These are phyloP conservation scores for Jatropha podagrica DNA, from an alignment of 441 rosid genomes.

Conservation along the genomic window DNA sequence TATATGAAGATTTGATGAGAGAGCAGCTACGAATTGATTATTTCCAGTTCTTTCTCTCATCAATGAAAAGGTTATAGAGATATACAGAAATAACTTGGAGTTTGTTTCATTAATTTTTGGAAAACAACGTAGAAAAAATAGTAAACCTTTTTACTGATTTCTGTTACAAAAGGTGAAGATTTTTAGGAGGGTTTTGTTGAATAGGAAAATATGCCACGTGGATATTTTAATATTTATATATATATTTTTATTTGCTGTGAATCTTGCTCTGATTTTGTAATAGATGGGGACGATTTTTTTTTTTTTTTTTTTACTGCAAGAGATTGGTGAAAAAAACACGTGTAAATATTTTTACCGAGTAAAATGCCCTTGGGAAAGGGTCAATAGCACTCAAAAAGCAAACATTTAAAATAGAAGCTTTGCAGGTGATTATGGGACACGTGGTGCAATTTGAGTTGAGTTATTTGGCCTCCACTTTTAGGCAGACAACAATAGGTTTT, in stretches of 20 bases:
- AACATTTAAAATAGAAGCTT: too few relatives aligned
- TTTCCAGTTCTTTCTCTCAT: neutral
- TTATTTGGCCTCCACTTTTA: too few relatives aligned
- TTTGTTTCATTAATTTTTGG: conserved; percentile 4
- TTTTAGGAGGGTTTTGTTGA: conserved; percentile 13
- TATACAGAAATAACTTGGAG: too few relatives aligned
- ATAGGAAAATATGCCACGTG: neutral
- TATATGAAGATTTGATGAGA: too few relatives aligned
- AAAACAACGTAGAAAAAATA: neutral
- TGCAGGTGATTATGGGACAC: neutral
- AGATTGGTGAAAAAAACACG: neutral
- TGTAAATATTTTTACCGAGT: conserved; percentile 11
- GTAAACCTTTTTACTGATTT: conserved; percentile 10
- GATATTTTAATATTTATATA: neutral
- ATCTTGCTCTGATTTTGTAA: neutral
- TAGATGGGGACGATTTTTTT: neutral
- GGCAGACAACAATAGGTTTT: neutral
- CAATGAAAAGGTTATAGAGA: neutral
- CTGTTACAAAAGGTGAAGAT: conserved; percentile 5
- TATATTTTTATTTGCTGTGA: neutral
- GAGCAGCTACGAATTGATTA: neutral
- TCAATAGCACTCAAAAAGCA: neutral
- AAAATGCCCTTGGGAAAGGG: conserved; percentile 4
- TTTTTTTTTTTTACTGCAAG: neutral
- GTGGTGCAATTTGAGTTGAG: neutral